Conservation (phyloP, 805 yeast genomes). For the Ogataea corticis region DNA sequence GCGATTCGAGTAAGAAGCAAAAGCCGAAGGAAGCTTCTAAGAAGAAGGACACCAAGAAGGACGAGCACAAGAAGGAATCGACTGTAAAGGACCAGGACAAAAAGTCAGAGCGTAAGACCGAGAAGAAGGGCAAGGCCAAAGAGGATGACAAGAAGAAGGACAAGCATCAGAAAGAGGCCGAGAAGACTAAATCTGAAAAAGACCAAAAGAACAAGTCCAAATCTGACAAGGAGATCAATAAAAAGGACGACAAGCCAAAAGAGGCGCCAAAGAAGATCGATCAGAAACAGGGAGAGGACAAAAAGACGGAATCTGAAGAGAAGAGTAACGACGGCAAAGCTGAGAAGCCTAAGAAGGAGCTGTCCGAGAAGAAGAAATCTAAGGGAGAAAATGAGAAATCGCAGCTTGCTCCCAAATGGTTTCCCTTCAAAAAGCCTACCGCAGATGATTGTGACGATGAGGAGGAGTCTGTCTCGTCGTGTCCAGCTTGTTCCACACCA, state of each 20-base stretch:
- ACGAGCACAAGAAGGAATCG: neutral
- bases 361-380: too few species aligned
- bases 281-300: neutral
- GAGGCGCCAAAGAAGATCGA: neutral
- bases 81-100: neutral
- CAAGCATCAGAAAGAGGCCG: neutral
- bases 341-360: neutral
- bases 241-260: neutral
- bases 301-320: neutral
- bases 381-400: neutral
- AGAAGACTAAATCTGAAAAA: neutral
- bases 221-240: neutral
- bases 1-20: conserved; percentile 1
- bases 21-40: neutral
- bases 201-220: neutral
- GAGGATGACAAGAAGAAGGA: conserved; percentile 2
- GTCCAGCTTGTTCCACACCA: too few species aligned
- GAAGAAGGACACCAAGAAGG: neutral
- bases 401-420: neutral
- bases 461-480: neutral
- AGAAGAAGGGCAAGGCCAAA: conserved; percentile 4
- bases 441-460: conserved; percentile 17
- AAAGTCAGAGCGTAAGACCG: neutral
- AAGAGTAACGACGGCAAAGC: too few species aligned
- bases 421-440: neutral